Evolutionary conservation across 305 asterid species (phyloP).

Genomic region (Nicotiana rustica): DNA sequence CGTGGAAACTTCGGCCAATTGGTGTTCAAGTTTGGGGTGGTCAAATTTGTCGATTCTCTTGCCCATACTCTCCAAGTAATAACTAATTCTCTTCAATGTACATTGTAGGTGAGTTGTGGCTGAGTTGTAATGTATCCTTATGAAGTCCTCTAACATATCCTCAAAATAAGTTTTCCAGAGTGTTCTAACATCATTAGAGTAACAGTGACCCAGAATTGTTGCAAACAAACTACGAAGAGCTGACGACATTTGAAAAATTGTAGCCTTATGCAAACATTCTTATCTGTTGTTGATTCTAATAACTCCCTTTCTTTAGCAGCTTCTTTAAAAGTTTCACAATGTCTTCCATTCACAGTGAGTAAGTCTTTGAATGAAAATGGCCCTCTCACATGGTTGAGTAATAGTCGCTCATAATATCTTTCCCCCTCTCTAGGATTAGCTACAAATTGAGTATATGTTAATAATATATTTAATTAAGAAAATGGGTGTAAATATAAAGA

Average conservation of each 20-base stretch:
- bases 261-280: neutral
- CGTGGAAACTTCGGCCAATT: neutral
- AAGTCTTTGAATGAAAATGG: no score
- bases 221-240: neutral
- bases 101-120: neutral
- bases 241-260: neutral
- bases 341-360: no score
- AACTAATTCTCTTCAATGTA: neutral
- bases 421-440: no score
- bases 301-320: neutral
- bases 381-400: no score
- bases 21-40: neutral
- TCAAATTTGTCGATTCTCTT: neutral
- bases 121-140: neutral
- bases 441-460: no score
- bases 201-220: neutral
- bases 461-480: no score
- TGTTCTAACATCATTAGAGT: neutral
- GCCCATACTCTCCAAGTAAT: neutral
- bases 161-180: conserved; percentile 10
- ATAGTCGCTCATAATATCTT: no score
- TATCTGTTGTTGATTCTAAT: neutral
- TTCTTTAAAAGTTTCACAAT: no score
- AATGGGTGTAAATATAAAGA: no score
- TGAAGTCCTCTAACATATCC: conserved; percentile 13